phyloP scores from a whole-genome alignment of 225 moss, liverwort and hornwort genomes.

The Pleurozium schreberi region DNA sequence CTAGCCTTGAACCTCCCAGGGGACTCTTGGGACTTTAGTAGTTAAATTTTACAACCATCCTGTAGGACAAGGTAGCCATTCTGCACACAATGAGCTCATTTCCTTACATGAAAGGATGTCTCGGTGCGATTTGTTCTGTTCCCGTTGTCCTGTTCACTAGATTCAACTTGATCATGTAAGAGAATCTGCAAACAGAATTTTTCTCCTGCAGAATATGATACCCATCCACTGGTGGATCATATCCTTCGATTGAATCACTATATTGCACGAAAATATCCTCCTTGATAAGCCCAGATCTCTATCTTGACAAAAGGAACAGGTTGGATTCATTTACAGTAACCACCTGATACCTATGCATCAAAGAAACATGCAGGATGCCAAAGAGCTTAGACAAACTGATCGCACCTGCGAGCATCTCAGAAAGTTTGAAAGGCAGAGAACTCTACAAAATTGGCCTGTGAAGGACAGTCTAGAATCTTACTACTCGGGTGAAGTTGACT shows the following conservation, averaged over 20 bases:
- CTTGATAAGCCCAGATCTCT: neutral
- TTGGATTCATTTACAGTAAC: neutral
- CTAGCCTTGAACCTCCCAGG: no score
- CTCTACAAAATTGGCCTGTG: constrained; percentile 17
- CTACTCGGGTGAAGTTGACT: neutral
- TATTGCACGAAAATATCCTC: neutral
- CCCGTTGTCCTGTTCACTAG: neutral
- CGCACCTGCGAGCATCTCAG: neutral
- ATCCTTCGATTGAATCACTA: neutral
- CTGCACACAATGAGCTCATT: neutral
- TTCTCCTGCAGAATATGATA: neutral
- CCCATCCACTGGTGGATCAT: neutral
- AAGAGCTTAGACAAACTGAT: neutral
- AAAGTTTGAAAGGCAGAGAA: neutral
- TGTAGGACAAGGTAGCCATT: neutral
- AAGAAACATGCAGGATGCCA: neutral
- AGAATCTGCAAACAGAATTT: neutral
- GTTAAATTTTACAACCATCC: neutral
- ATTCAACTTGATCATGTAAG: neutral
- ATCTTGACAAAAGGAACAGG: neutral
- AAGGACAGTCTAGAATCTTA: neutral
- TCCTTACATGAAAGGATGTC: neutral
- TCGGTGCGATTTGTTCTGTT: neutral
- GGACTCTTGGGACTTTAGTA: no score
- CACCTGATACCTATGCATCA: neutral